Conservation (phyloP, 169 alveolate genomes). For the Cryptosporidium muris region DNA sequence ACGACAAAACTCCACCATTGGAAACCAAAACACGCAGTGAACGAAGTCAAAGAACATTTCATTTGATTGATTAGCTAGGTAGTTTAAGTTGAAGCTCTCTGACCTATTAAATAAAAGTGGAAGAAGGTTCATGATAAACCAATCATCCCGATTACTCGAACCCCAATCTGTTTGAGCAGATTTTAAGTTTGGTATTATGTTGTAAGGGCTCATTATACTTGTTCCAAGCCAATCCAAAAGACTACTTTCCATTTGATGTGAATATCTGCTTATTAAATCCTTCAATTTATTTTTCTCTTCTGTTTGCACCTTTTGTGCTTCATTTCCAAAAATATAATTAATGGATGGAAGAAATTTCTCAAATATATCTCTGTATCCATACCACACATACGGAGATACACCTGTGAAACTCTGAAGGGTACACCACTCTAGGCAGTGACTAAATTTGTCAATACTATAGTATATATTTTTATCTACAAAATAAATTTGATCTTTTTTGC, state of each 20-base stretch:
- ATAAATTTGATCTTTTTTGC: too few species aligned
- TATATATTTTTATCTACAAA: too few species aligned
- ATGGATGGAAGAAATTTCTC: slow-evolving; percentile 38
- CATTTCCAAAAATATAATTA: slow-evolving; percentile 44
- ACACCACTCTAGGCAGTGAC: slow-evolving; percentile 4
- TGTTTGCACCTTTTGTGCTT: neutral
- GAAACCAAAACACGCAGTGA: slow-evolving; percentile 50
- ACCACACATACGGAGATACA: slow-evolving; percentile 45
- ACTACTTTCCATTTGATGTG: slow-evolving; percentile 54
- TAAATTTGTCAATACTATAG: too few species aligned
- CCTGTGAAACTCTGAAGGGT: slow-evolving; percentile 9
- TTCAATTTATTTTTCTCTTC: slow-evolving; percentile 16
- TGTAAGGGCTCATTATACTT: slow-evolving; percentile 2
- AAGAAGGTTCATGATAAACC: neutral
- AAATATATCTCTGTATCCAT: slow-evolving; percentile 24
- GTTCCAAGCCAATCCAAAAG: slow-evolving; percentile 55
- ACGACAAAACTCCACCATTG: slow-evolving; percentile 33
- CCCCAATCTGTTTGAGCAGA: too few species aligned
- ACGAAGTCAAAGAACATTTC: slow-evolving; percentile 7
- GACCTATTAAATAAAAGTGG: neutral
- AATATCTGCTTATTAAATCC: slow-evolving; percentile 17
- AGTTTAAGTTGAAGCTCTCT: neutral
- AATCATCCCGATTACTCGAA: slow-evolving; percentile 22
- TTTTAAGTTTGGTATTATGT: neutral
- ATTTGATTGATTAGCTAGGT: neutral